Percentiles rank a stretch among this genome's conserved stretches.
Conservation (phyloP, 1,284 basidiomycete species). For the Xerocomus amazonicus region DNA sequence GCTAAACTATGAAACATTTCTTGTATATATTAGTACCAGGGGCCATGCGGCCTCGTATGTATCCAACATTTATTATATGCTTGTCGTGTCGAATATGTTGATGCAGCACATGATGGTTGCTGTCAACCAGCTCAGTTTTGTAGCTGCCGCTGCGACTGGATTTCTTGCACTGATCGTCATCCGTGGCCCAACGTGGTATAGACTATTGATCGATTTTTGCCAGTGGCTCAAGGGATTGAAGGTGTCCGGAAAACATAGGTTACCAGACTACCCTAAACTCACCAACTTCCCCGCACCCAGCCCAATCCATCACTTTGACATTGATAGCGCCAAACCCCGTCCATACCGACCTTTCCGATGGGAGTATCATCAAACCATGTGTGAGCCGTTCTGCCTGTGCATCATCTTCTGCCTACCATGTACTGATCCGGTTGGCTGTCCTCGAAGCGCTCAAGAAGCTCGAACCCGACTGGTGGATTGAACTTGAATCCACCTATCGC, state of each 20-base stretch:
- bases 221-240: slow-evolving; percentile 8
- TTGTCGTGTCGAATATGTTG: too few species aligned
- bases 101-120: neutral
- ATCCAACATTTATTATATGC: too few species aligned
- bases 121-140: neutral
- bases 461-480: slow-evolving; percentile 52
- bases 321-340: slow-evolving; percentile 40
- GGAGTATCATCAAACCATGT: slow-evolving; percentile 52
- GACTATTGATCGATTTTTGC: neutral
- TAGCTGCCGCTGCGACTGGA: neutral
- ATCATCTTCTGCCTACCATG: too few species aligned
- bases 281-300: slow-evolving; percentile 42
- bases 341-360: slow-evolving; percentile 54
- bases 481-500: slow-evolving; percentile 49
- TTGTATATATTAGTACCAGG: neutral
- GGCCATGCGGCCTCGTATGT: too few species aligned
- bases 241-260: slow-evolving; percentile 5
- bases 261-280: slow-evolving; percentile 37
- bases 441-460: slow-evolving; percentile 41
- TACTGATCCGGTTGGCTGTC: neutral
- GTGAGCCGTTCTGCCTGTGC: slow-evolving; percentile 28
- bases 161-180: slow-evolving; percentile 2
- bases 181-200: neutral
- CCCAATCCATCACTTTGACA: slow-evolving; percentile 41
- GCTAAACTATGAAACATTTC: slow-evolving; percentile 41